Percentiles rank a stretch among this genome's conserved stretches.
phyloP scores from a whole-genome alignment of 1,284 basidiomycete species.

The Heterobasidion parviporum region DNA sequence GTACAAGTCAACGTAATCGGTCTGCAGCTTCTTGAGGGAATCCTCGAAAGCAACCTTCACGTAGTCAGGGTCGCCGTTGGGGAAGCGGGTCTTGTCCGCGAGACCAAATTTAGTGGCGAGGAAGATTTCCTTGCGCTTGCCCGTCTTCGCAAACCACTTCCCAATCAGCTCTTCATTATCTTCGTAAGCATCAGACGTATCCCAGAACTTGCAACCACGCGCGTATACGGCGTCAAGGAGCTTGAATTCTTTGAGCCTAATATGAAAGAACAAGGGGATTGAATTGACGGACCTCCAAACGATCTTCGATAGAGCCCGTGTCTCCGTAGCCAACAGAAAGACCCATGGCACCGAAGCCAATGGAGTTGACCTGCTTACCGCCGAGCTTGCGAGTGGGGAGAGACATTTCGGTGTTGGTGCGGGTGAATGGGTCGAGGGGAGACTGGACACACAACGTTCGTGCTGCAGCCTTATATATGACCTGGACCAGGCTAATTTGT shows the following conservation, averaged over 20 bases:
- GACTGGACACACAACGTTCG: background rate
- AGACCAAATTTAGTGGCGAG: constrained; percentile 37
- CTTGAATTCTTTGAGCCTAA: constrained; percentile 8
- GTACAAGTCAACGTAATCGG: constrained; percentile 29
- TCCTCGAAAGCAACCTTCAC: constrained; percentile 19
- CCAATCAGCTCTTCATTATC: constrained; percentile 21
- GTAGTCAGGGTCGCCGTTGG: constrained; percentile 20
- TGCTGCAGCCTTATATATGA: background rate
- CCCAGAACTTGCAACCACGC: constrained; percentile 21
- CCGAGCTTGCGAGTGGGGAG: constrained; percentile 19
- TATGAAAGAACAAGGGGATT: background rate
- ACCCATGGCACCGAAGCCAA: constrained; percentile 22
- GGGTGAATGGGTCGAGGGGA: background rate
- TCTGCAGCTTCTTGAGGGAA: constrained; percentile 26
- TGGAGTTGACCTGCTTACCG: constrained; percentile 14
- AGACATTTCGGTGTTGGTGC: constrained; percentile 1
- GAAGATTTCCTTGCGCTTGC: constrained; percentile 34
- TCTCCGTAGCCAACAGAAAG: constrained; percentile 18
- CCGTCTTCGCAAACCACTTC: constrained; percentile 27
- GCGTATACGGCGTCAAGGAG: constrained; percentile 20
- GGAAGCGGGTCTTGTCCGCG: background rate
- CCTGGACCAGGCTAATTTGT: background rate
- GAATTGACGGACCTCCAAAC: constrained; percentile 14
- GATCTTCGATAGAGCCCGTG: constrained; percentile 16
- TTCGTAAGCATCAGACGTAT: constrained; percentile 22